Percentiles rank a stretch among this genome's conserved stretches.
phyloP scores from a whole-genome alignment of 2,329 filamentous ascomycete species.

The Calonectria crousiana region DNA sequence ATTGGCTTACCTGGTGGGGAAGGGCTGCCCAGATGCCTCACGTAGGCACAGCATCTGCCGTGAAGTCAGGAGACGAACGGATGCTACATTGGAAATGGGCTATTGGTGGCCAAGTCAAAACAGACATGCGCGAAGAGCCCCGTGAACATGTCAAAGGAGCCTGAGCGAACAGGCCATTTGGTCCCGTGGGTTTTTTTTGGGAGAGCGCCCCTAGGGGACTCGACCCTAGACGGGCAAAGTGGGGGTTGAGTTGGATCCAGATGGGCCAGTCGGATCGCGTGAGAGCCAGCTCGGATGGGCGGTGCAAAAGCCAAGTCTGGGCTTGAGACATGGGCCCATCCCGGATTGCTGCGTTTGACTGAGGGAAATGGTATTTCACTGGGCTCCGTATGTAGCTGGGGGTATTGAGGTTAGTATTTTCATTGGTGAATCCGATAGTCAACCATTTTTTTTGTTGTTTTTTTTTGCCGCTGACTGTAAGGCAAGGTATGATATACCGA shows the following conservation, averaged over 20 bases:
- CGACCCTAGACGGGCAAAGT: constrained; percentile 20
- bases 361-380: not conserved
- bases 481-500: not conserved
- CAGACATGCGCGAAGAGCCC: constrained; percentile 1
- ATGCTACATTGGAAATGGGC: not conserved
- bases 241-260: constrained; percentile 27
- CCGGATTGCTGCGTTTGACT: constrained; percentile 20
- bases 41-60: constrained; percentile 12
- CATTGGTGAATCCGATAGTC: not conserved
- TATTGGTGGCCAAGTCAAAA: not conserved
- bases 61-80: constrained; percentile 13
- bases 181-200: constrained; percentile 13
- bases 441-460: not conserved
- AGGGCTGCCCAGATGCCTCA: not conserved
- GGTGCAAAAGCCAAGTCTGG: constrained; percentile 29
- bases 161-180: constrained; percentile 15
- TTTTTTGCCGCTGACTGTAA: not conserved
- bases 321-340: constrained; percentile 34
- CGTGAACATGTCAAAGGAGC: not conserved
- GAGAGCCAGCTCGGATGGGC: constrained; percentile 25
- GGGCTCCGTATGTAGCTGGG: not conserved
- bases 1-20: constrained; percentile 7
- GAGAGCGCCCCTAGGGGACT: constrained; percentile 1
- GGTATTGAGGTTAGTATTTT: not conserved
- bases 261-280: constrained; percentile 36